A percentile compares a stretch with the other conserved stretches of the same genome.
Evolutionary conservation across 805 yeast species (phyloP).

Genomic region (Scheffersomyces lignosus): DNA sequence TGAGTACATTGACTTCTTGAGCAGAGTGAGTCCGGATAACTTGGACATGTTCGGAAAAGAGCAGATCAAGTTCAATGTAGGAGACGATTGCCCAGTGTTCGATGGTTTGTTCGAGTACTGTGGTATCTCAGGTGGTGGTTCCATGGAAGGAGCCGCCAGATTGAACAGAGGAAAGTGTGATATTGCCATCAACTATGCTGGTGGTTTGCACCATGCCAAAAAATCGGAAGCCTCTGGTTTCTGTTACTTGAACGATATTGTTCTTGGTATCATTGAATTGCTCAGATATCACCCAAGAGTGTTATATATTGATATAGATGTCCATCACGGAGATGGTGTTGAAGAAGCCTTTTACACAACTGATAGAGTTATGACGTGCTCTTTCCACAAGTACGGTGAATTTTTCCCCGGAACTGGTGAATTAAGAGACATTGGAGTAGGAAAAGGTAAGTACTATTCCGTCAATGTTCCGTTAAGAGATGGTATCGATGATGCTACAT

Average conservation of each 20-base stretch:
- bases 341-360: constrained; percentile 93
- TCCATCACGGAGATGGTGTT: constrained; percentile 95
- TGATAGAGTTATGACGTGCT: constrained; percentile 86
- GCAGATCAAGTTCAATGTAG: constrained; percentile 89
- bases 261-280: constrained; percentile 75
- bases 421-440: constrained; percentile 79
- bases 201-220: constrained; percentile 92
- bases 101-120: constrained; percentile 78
- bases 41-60: constrained; percentile 84
- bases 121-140: constrained; percentile 83
- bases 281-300: constrained; percentile 84
- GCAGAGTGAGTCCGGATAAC: constrained; percentile 90
- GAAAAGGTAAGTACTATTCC: constrained; percentile 78
- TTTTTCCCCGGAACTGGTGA: constrained; percentile 95
- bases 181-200: constrained; percentile 90
- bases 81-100: constrained; percentile 86
- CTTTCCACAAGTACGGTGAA: constrained; percentile 91
- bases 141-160: constrained; percentile 86
- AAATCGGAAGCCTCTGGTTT: constrained; percentile 89
- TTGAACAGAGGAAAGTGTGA: constrained; percentile 81
- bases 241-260: constrained; percentile 89
- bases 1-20: constrained; percentile 90
- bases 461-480: constrained; percentile 86
- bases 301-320: constrained; percentile 83
- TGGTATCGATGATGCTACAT: constrained; percentile 90